phyloP scores from a whole-genome alignment of 2,329 filamentous ascomycete species.

The Diatrype stigma region DNA sequence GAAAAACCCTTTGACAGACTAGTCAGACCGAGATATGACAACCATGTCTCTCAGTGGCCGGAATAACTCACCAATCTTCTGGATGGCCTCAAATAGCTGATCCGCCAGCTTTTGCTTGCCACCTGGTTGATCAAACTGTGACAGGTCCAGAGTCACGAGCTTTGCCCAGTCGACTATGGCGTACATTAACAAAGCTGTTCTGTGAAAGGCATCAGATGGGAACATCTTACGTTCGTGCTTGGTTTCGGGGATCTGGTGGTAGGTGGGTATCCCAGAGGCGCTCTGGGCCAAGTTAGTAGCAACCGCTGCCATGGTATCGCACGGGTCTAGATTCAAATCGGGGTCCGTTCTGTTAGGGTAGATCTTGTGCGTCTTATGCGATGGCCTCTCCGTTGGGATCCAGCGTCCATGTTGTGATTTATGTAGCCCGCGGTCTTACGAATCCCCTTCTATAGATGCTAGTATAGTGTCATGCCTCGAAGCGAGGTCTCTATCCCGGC shows the following conservation, averaged over 20 bases:
- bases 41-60: background rate
- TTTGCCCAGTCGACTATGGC: conserved; percentile 46
- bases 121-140: conserved; percentile 47
- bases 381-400: no score
- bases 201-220: background rate
- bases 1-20: conserved; percentile 47
- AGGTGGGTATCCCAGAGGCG: conserved; percentile 20
- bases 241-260: conserved; percentile 31
- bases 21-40: no score
- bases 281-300: conserved; percentile 11
- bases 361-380: no score
- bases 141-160: conserved; percentile 53
- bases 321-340: no score
- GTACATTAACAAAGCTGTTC: no score
- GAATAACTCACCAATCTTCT: conserved; percentile 31
- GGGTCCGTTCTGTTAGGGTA: no score
- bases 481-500: no score
- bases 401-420: conserved; percentile 11
- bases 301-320: conserved; percentile 13
- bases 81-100: conserved; percentile 51
- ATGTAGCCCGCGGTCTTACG: no score
- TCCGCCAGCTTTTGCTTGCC: conserved; percentile 51
- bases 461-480: no score
- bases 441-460: no score
- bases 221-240: conserved; percentile 27